Evolutionary conservation across 768 basidiomycete species (phyloP).

Genomic region (Panaeolus cyanescens): DNA sequence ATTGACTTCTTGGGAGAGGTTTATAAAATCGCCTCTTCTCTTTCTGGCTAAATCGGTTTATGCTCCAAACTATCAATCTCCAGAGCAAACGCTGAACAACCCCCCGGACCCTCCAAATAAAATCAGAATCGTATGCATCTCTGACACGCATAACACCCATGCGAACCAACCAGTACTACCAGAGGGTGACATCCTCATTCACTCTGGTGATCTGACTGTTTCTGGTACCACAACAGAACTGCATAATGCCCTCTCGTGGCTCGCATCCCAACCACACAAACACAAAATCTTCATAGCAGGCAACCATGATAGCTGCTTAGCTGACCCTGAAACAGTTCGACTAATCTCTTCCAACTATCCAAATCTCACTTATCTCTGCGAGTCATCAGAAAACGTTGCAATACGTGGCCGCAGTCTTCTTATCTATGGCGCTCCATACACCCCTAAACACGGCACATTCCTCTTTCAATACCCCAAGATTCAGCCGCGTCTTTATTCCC

Average conservation of each 20-base stretch:
- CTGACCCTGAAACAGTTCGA: conserved; percentile 12
- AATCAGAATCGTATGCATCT: conserved; percentile 36
- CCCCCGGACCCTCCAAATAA: neutral
- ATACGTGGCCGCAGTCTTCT: conserved; percentile 30
- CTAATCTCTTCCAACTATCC: conserved; percentile 22
- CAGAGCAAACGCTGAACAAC: neutral
- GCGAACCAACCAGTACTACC: conserved; percentile 27
- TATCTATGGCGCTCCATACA: conserved; percentile 41
- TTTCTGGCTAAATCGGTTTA: neutral
- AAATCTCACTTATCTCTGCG: conserved; percentile 37
- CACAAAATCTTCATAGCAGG: conserved; percentile 46
- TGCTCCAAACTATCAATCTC: neutral
- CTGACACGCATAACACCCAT: conserved; percentile 40
- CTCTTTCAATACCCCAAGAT: conserved; percentile 38
- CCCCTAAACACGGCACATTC: conserved; percentile 35
- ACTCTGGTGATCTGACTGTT: conserved; percentile 41
- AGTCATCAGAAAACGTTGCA: conserved; percentile 25
- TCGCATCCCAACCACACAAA: conserved; percentile 31
- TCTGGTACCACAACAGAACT: conserved; percentile 35
- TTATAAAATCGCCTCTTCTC: neutral
- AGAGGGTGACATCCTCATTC: conserved; percentile 41
- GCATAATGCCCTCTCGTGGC: conserved; percentile 28
- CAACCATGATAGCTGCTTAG: conserved; percentile 40
- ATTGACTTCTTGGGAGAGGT: neutral
- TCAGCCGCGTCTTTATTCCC: neutral